A percentile compares a stretch with the other conserved stretches of the same genome.
Conservation (phyloP, 345 rosid genomes). For the Hibiscus syriacus region DNA sequence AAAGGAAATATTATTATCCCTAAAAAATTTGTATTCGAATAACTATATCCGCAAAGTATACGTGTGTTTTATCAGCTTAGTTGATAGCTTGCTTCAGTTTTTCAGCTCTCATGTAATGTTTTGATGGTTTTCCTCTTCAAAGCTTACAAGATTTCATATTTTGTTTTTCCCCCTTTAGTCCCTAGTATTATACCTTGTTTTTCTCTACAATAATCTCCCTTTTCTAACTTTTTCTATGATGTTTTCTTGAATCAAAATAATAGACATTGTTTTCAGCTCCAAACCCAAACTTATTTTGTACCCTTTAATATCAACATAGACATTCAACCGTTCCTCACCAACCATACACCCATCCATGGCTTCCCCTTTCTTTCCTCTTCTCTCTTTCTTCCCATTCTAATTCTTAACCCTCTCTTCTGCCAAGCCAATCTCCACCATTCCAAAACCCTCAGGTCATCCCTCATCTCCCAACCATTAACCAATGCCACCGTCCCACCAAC, state of each 20-base stretch:
- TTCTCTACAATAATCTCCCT: background rate
- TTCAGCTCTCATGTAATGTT: too few relatives aligned
- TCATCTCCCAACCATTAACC: slow-evolving; percentile 26
- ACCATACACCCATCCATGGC: slow-evolving; percentile 31
- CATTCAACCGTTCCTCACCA: background rate
- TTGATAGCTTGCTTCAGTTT: too few relatives aligned
- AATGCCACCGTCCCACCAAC: slow-evolving; percentile 34
- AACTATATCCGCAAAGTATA: too few relatives aligned
- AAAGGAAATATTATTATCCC: too few relatives aligned
- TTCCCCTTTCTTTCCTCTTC: slow-evolving; percentile 21
- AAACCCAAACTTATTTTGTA: background rate
- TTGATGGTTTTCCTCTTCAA: too few relatives aligned
- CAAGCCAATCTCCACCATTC: slow-evolving; percentile 36
- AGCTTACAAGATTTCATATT: too few relatives aligned
- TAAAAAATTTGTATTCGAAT: too few relatives aligned
- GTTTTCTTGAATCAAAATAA: background rate
- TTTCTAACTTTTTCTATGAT: background rate
- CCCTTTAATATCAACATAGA: background rate
- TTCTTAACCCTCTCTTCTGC: slow-evolving; percentile 17
- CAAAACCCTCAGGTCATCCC: slow-evolving; percentile 23
- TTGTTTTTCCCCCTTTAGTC: background rate
- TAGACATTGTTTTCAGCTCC: background rate
- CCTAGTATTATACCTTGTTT: background rate
- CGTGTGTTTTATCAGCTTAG: too few relatives aligned
- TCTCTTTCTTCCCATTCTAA: slow-evolving; percentile 23